A percentile compares a stretch with the other conserved stretches of the same genome.
Evolutionary conservation across 2,329 filamentous ascomycete genomes (phyloP).

Genomic region (Escovopsis sp.): DNA sequence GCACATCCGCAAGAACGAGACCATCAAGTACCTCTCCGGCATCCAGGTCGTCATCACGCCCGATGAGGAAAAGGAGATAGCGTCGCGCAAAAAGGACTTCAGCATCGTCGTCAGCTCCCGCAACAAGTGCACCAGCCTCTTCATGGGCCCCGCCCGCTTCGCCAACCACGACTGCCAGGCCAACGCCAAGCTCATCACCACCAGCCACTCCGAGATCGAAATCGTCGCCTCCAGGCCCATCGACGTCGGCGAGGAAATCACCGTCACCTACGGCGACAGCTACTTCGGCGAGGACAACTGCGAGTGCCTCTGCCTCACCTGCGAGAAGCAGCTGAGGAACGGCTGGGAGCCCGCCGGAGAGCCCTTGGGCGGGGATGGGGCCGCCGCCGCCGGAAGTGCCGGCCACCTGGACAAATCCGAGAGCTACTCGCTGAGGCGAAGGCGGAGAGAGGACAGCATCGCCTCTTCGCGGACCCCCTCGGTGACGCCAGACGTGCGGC

Average conservation of each 20-base stretch:
- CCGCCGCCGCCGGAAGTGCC: conserved; percentile 27
- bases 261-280: conserved; percentile 85
- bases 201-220: conserved; percentile 73
- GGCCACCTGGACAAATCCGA: conserved; percentile 35
- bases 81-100: conserved; percentile 77
- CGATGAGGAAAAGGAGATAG: conserved; percentile 74
- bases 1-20: conserved; percentile 65
- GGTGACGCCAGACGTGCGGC: conserved; percentile 38
- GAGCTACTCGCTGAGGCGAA: conserved; percentile 40
- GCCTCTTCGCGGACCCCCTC: conserved; percentile 41
- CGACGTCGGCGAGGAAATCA: conserved; percentile 81
- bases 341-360: conserved; percentile 75
- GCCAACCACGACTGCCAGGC: conserved; percentile 94
- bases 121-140: conserved; percentile 79
- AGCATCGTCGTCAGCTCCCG: conserved; percentile 91
- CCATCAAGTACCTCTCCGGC: conserved; percentile 79
- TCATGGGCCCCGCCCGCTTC: conserved; percentile 88
- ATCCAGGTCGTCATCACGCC: conserved; percentile 86
- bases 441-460: conserved; percentile 35
- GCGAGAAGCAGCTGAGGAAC: conserved; percentile 59
- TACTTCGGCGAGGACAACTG: conserved; percentile 94
- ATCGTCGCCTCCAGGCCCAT: conserved; percentile 77
- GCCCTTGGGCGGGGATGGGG: too few relatives aligned
- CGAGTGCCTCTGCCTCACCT: conserved; percentile 83
- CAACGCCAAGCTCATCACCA: conserved; percentile 76